Conservation (phyloP, 164 flowering plant species). For the Echeveria elegans region DNA sequence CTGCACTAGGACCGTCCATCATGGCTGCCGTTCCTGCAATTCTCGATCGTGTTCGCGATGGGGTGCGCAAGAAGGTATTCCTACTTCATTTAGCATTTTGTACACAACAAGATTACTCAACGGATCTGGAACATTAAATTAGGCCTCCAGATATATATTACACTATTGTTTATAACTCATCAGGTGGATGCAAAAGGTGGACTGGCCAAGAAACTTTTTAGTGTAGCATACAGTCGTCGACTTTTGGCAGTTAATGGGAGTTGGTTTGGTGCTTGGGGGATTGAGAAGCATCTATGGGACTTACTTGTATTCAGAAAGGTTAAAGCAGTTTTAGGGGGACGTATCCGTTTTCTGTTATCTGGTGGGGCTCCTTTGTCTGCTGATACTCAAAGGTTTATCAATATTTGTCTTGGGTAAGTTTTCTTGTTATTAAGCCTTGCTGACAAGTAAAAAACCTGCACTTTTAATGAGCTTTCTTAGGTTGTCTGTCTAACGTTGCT, state of each 20-base stretch:
- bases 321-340: slow-evolving; percentile 79
- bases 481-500: too few relatives aligned
- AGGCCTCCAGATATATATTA: not conserved
- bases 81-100: not conserved
- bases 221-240: slow-evolving; percentile 74
- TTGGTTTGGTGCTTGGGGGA: slow-evolving; percentile 98
- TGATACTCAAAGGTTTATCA: slow-evolving; percentile 95
- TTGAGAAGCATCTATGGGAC: slow-evolving; percentile 72
- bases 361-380: slow-evolving; percentile 99
- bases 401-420: slow-evolving; percentile 90
- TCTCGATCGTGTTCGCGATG: slow-evolving; percentile 96
- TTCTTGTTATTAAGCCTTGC: slow-evolving; percentile 1
- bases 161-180: slow-evolving; percentile 2
- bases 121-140: not conserved
- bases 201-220: slow-evolving; percentile 59
- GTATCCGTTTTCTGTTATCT: slow-evolving; percentile 76
- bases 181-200: slow-evolving; percentile 96
- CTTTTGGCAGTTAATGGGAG: slow-evolving; percentile 82
- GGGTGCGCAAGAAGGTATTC: slow-evolving; percentile 78
- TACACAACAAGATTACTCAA: not conserved
- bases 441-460: not conserved
- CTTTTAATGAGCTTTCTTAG: too few relatives aligned
- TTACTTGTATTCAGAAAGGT: slow-evolving; percentile 78
- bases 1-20: slow-evolving; percentile 61
- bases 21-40: slow-evolving; percentile 97